Conservation (phyloP, 345 rosid genomes). For the Gossypioides kirkii region DNA sequence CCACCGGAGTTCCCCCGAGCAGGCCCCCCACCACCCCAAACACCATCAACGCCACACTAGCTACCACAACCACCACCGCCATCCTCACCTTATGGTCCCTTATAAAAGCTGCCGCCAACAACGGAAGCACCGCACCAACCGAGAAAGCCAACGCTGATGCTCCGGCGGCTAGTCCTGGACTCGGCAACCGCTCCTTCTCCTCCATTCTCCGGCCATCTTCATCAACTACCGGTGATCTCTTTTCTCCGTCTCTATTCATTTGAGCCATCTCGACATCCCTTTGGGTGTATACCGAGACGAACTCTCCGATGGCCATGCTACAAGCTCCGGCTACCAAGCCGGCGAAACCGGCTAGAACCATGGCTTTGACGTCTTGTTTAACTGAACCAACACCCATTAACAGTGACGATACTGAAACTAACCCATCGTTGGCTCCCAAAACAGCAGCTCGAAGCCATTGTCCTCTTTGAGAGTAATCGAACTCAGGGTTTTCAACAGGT, state of each 20-base stretch:
- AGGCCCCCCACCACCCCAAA: conserved; percentile 84
- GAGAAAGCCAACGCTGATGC: conserved; percentile 84
- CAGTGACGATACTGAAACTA: background rate
- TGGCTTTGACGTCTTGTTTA: background rate
- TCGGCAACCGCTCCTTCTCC: conserved; percentile 55
- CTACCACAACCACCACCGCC: conserved; percentile 47
- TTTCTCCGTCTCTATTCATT: background rate
- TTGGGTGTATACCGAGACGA: background rate
- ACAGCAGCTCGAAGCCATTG: background rate
- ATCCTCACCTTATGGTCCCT: conserved; percentile 56
- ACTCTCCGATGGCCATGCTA: background rate
- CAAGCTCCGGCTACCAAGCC: background rate
- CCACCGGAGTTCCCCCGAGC: conserved; percentile 57
- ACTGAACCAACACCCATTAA: background rate
- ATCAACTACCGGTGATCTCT: background rate
- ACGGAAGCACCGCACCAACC: conserved; percentile 73
- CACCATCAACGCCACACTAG: conserved; percentile 45
- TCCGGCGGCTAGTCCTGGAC: conserved; percentile 70
- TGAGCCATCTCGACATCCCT: background rate
- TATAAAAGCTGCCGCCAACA: conserved; percentile 74
- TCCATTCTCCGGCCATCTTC: background rate
- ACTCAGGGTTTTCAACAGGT: background rate
- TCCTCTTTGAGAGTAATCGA: background rate
- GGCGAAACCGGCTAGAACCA: background rate
- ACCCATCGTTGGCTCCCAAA: background rate